phyloP scores from a whole-genome alignment of 202 grass and related monocot genomes.

The Cymbopogon flexuosus region DNA sequence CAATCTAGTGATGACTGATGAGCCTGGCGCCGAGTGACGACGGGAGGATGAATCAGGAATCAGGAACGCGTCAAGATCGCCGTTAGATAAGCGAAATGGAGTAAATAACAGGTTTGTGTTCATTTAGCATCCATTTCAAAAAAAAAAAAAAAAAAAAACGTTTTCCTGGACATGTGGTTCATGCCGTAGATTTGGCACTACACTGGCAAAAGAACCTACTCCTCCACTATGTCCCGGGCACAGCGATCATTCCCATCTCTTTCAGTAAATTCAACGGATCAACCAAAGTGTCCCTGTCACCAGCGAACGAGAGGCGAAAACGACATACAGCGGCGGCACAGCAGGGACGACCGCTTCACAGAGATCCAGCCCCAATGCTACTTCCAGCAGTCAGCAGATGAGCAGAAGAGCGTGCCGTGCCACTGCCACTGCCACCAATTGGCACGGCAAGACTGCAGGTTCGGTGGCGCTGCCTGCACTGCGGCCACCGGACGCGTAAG shows the following conservation, averaged over 20 bases:
- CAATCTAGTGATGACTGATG: no score
- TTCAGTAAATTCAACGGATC: neutral
- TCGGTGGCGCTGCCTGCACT: constrained; percentile 12
- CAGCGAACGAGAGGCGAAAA: neutral
- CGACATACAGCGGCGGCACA: neutral
- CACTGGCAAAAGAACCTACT: neutral
- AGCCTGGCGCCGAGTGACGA: neutral
- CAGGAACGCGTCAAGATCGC: neutral
- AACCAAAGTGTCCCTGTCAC: neutral
- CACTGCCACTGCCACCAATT: neutral
- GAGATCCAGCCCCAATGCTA: neutral
- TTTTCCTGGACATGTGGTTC: neutral
- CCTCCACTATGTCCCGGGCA: neutral
- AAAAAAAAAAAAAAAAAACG: neutral
- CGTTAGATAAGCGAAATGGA: neutral
- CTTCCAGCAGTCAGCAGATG: neutral
- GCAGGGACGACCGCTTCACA: neutral
- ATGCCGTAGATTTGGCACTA: no score
- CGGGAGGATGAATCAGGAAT: neutral
- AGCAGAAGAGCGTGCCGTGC: neutral
- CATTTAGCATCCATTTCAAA: neutral
- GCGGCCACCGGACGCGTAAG: no score
- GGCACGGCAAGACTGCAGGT: neutral
- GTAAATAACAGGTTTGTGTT: neutral
- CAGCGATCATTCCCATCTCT: no score